Evolutionary conservation across 2,329 filamentous ascomycete species (phyloP), one percentile per base, ranked within the genome.

Genomic region (Onygenales sp.): DNA sequence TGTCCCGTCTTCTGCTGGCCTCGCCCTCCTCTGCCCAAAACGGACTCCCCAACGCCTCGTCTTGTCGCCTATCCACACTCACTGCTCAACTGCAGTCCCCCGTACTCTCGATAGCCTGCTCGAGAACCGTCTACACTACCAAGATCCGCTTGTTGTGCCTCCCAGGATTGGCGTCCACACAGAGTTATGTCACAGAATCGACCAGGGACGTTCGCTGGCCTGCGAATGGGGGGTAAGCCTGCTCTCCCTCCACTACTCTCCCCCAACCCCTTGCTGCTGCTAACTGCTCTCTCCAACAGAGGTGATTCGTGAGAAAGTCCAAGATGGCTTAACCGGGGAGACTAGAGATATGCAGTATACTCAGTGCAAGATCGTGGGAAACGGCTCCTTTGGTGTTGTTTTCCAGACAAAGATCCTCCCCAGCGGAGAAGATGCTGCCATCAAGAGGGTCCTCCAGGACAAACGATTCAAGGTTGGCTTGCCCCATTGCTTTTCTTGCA

Each of bases 281-380:
- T 60, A 51, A 61, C 54, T 35, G 52, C 35, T 52, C 54, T 51
- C 38, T 41, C 43, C 54, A 57, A 48, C 67, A 97, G 93, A 98
- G 80, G 87, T 97, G 61, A 89, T 98, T 70, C 90, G 90, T 71
- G 93, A 98, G 76, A 97, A 95, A 78, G 93, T 98, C 62, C 93
- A 98, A 73, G 93, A 98, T 79, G 93, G 93, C 69, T 78, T 95
- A 61, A 98, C 93, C 11, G 93, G 93, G 65, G 93, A 98, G 72
- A 95, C 90, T 65, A 86, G 89, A 72, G 93, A 98, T 66, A 84
- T 98, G 75, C 89, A 95, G 71, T 98, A 98, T 74, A 97, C 93
- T 54, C 93, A 97, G 71, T 97, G 92, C 79, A 98, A 98, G 78
- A 97, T 98, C 66, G 93, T 98, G 48, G 93, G 93, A 71, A 98